These are phyloP conservation scores for Phlegmacium glaucopus DNA, from an alignment of 768 basidiomycete genomes.

Conservation along the genomic window DNA sequence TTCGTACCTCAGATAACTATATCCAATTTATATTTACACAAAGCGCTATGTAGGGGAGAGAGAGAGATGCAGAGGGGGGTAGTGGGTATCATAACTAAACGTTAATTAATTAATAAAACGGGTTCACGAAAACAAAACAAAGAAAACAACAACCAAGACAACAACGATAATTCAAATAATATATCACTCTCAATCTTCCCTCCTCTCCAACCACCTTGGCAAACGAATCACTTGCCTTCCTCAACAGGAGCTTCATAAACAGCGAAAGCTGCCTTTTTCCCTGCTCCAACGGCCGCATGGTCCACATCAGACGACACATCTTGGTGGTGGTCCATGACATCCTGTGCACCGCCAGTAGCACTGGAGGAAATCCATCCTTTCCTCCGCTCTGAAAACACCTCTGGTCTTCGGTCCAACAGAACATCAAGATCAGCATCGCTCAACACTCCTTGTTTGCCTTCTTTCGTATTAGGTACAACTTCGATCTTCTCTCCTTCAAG, in stretches of 20 bases:
- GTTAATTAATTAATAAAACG: no score
- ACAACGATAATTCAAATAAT: neutral
- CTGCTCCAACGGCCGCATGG: slow-evolving; percentile 13
- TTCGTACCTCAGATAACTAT: no score
- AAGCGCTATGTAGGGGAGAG: no score
- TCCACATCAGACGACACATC: slow-evolving; percentile 7
- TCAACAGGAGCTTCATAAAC: slow-evolving; percentile 70
- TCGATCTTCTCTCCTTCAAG: slow-evolving; percentile 90
- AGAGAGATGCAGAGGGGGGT: no score
- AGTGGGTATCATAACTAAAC: no score
- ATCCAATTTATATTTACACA: no score
- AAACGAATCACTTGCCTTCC: slow-evolving; percentile 60
- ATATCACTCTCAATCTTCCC: slow-evolving; percentile 12
- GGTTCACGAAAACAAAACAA: no score
- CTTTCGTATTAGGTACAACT: slow-evolving; percentile 72
- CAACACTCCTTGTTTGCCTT: slow-evolving; percentile 69
- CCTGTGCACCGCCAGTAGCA: slow-evolving; percentile 9
- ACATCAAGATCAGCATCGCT: slow-evolving; percentile 78
- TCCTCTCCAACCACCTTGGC: slow-evolving; percentile 65
- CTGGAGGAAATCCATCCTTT: slow-evolving; percentile 68
- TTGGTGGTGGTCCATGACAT: slow-evolving; percentile 13
- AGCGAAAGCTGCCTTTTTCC: slow-evolving; percentile 62
- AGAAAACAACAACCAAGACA: neutral
- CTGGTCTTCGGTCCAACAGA: slow-evolving; percentile 75
- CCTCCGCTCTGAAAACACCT: slow-evolving; percentile 67